Conservation (phyloP, 305 asterid genomes). For the Fraxinus dipetala region DNA sequence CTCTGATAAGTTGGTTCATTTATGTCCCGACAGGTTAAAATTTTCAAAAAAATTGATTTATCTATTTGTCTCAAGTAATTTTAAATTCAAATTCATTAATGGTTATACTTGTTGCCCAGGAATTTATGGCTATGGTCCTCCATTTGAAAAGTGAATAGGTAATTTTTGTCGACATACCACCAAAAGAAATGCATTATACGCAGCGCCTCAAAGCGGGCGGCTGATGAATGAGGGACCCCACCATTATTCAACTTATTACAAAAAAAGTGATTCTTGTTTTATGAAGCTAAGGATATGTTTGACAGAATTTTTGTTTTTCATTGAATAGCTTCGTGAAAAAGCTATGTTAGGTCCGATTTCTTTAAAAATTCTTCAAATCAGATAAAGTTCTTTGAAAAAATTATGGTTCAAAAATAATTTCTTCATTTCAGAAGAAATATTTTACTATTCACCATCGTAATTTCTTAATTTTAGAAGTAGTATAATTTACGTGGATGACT, state of each 20-base stretch:
- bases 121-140: not conserved
- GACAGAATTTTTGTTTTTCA: not conserved
- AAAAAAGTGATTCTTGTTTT: not conserved
- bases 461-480: no score
- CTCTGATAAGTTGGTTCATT: not conserved
- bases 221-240: not conserved
- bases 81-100: no score
- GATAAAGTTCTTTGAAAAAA: no score
- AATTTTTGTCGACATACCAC: not conserved
- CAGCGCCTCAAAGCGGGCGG: conserved; percentile 9
- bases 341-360: not conserved
- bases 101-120: not conserved
- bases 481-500: not conserved
- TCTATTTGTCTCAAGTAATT: not conserved
- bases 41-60: not conserved
- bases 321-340: not conserved
- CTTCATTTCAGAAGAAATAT: no score
- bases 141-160: not conserved
- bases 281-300: not conserved
- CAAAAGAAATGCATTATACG: not conserved
- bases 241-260: no score
- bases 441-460: no score
- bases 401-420: not conserved
- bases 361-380: not conserved
- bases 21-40: no score